phyloP scores from a whole-genome alignment of 2,329 filamentous ascomycete genomes.

The Fusarium zealandicum region DNA sequence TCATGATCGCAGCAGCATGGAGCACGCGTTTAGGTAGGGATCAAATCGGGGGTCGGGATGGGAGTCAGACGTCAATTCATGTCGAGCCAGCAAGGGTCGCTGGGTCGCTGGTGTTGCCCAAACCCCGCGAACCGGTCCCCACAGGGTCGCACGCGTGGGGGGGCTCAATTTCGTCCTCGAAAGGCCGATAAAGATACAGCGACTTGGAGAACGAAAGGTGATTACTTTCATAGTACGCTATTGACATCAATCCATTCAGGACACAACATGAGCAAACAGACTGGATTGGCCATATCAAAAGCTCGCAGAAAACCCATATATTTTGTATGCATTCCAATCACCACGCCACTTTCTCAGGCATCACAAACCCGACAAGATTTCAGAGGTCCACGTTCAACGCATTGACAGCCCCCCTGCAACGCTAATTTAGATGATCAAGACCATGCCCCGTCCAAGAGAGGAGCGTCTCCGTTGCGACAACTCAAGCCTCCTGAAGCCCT shows the following conservation, averaged over 20 bases:
- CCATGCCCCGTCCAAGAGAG: too few relatives aligned
- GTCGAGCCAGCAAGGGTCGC: conserved; percentile 20
- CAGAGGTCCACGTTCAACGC: too few relatives aligned
- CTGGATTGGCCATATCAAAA: not conserved
- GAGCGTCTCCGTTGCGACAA: too few relatives aligned
- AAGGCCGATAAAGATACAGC: not conserved
- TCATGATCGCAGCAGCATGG: conserved; percentile 54
- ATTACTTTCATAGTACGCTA: too few relatives aligned
- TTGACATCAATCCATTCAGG: too few relatives aligned
- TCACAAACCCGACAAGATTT: not conserved
- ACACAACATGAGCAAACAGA: not conserved
- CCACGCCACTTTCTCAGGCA: conserved; percentile 2
- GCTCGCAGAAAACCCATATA: conserved; percentile 1
- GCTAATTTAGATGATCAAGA: too few relatives aligned
- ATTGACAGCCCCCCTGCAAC: too few relatives aligned
- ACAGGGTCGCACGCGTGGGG: conserved; percentile 26
- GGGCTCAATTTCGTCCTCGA: not conserved
- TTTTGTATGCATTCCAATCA: conserved; percentile 3
- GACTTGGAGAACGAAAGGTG: not conserved
- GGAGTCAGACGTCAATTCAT: conserved; percentile 6
- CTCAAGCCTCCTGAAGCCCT: too few relatives aligned
- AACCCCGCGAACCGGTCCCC: conserved; percentile 35
- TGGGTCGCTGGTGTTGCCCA: conserved; percentile 21
- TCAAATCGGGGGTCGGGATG: conserved; percentile 20
- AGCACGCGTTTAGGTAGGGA: conserved; percentile 21